Evolutionary conservation across 805 yeast species (phyloP), one percentile per base, ranked within the genome.

Genomic region (Scheffersomyces lignosus): DNA sequence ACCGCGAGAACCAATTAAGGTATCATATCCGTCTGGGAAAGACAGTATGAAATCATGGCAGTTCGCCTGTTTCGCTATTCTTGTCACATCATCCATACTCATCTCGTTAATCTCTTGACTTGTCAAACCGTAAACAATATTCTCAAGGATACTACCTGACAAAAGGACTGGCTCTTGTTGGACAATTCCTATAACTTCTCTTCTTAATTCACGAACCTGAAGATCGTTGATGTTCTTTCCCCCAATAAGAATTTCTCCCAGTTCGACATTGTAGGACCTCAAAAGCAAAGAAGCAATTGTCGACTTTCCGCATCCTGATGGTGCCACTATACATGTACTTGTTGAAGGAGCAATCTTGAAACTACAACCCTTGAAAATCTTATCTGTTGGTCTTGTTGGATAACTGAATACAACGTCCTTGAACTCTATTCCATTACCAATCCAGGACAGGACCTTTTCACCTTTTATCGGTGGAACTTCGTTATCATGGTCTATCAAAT

Each of bases 161-260:
- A 78, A 68, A 23, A 78, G 62, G 26, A 75, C 69, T 2, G 84
- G 83, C 45, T 78, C 84, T 53, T 78, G 84, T 52, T 78, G 82
- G 9, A 78, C 84, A 25, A 78, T 64, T 1, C 83, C 80, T 38
- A 83, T 73, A 4, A 67, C 45, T 22, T 68, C 58, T 26, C 73
- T 55, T 39, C 84, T 63, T 41, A 76, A 67, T 26, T 70, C 73
- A 20, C 71, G 60, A 15, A 77, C 68, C 47, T 78, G 80, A 43
- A 73, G 62, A 7, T 65, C 62, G 20, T 58, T 52, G 29, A 79
- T 74, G 43, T 77, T 68, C 33, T 53, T 51, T 2, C 81, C 83
- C 18, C 81, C 83, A 30, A 79, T 66, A 18, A 60, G 40, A 9
- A 79, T 76, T 34, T 62, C 51, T 7, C 84, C 84, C 7, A 58